Evolutionary conservation across 148 eudicot genomes (phyloP), one percentile per base, ranked within the genome.

Genomic region (Fagopyrum homotropicum): DNA sequence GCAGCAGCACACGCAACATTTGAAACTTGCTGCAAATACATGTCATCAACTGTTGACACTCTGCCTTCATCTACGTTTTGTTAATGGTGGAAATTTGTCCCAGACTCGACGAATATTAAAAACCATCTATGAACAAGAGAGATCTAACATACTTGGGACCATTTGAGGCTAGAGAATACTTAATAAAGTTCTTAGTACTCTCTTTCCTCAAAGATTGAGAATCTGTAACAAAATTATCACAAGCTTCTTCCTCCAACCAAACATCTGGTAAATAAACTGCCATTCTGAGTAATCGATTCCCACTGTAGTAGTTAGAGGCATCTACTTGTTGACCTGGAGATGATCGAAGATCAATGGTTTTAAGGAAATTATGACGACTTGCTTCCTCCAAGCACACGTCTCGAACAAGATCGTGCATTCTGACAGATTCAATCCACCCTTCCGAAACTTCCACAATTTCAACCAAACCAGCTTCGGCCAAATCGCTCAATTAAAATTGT

Each of bases 401-500:
- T 45, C 72, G n/a, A 16, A 68, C 48, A 40, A 68, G 72, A 12
- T 68, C 72, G 4, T 68, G 72, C 47, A 68, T 45, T 35, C 72
- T 12, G 29, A 40, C 14, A 30, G 47, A 12, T 1, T 1, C 4
- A 4, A 68, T 68, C 72, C 48, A 2, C 2, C 72, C 72, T 8
- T 81, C 77, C 5, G 17, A 11, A 40, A 2, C 4, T n/a, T 43
- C 17, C 0, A 40, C 47, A 5, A 68, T 40, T n/a, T 35, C 72
- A 68, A 68, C 48, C 46, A 40, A 68, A 12, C 72, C 48, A 57
- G 82, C 78, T 15, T 30, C 2, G 16, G 48, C 72, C 47, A 68
- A 40, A 4, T 68, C 72, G 12, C 3, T 45, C 47, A 68, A 15
- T n/a, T n/a, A n/a, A n/a, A n/a, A n/a, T n/a, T n/a, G n/a, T n/a